Conservation (phyloP, 768 basidiomycete species). For the Pleurotus giganteus region DNA sequence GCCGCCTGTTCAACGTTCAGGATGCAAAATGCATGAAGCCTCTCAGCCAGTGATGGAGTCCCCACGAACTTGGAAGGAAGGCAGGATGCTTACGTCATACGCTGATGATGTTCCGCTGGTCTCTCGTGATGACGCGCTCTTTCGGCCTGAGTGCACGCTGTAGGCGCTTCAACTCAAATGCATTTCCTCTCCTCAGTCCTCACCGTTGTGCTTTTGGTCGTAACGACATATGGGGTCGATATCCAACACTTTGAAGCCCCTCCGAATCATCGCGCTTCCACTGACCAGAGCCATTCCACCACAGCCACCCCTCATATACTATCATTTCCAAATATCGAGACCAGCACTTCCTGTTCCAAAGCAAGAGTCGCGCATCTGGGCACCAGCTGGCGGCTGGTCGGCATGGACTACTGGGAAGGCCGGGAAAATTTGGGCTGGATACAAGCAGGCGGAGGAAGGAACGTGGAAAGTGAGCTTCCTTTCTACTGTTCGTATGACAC, state of each 20-base stretch:
- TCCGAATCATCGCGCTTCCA: constrained; percentile 46
- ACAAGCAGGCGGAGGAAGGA: constrained; percentile 62
- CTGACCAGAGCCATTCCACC: constrained; percentile 24
- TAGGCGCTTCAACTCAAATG: too few relatives aligned
- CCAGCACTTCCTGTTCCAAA: constrained; percentile 17
- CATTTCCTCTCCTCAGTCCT: background rate
- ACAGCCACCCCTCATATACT: constrained; percentile 35
- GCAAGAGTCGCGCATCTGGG: constrained; percentile 28
- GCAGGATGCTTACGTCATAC: too few relatives aligned
- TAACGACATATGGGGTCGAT: constrained; percentile 10
- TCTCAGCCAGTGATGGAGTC: too few relatives aligned
- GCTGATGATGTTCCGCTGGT: too few relatives aligned
- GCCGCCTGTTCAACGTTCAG: too few relatives aligned
- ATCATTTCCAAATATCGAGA: constrained; percentile 39
- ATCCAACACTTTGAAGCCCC: constrained; percentile 26
- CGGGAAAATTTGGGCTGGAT: constrained; percentile 56
- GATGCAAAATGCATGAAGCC: too few relatives aligned
- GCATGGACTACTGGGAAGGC: constrained; percentile 54
- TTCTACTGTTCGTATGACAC: constrained; percentile 3
- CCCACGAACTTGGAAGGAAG: too few relatives aligned
- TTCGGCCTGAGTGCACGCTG: too few relatives aligned
- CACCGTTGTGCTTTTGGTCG: constrained; percentile 16
- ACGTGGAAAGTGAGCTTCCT: constrained; percentile 70
- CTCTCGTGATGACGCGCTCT: too few relatives aligned
- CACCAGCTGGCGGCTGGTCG: constrained; percentile 41